Base-by-base conservation (phyloP, 768 basidiomycete species). In the Mycena sanguinolenta region DNA sequence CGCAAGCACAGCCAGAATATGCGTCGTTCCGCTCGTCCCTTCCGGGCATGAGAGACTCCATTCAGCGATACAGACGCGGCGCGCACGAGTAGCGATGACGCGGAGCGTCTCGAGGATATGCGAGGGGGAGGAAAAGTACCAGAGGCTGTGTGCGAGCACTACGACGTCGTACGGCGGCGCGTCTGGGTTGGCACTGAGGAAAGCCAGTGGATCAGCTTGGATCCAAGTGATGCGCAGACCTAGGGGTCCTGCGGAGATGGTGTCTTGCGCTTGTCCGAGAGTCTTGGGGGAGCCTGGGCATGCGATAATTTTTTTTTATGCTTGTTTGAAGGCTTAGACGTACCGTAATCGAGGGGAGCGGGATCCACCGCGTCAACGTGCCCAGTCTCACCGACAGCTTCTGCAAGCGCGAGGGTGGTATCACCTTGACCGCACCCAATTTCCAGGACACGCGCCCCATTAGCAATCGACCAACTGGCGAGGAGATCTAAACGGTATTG, bases 341-440 rank as follows among this genome's bases (percentile, higher is more conserved):
- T 25, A 80, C 83, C 83, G 58, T 84, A 84, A 59, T 80, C 77
- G 5, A 78, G 73, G 21, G 78, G 76, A 0, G 74, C 84, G 6
- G 84, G 84, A 66, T 85, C 84, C 23, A 84, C 73, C 2, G 82
- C 84, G 23, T 78, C 81, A 32, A 84, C 79, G 28, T 78, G 79
- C 4, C 84, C 84, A 1, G 59, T 64, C 2, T 69, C 67, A 2
- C 83, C 84, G 13, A 85, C 82, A 2, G 76, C 75, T 17, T 73
- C 72, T 21, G 83, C 83, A 12, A 85, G 76, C 8, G 75, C 80
- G 25, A 77, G 76, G 1, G 84, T 84, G 60, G 78, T 79, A 64
- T 84, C 83, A 19, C 84, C 84, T 62, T 84, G 84, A 3, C 83
- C 84, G 65, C 83, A 84, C 8, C 84, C 84, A 2, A 85, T 72